A percentile compares a stretch with the other conserved stretches of the same genome.
phyloP scores from a whole-genome alignment of 371 early-diverging fungal species.

The Zopfochytrium polystomum region DNA sequence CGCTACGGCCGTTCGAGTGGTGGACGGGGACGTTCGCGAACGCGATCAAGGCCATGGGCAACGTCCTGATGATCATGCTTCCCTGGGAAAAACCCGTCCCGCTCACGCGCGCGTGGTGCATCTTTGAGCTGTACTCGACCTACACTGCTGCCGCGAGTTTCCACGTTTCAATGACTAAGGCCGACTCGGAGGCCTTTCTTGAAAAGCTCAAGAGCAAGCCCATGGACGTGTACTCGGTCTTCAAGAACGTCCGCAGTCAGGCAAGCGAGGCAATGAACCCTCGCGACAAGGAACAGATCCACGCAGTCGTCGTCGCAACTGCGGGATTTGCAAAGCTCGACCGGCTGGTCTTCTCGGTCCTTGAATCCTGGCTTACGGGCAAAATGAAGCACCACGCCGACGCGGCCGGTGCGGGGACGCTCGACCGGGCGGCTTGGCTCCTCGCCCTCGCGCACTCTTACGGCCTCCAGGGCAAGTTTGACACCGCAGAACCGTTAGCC shows the following conservation, averaged over 20 bases:
- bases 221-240: not conserved
- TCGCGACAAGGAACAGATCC: constrained; percentile 10
- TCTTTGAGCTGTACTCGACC: constrained; percentile 12
- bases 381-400: too few relatives aligned
- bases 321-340: constrained; percentile 1
- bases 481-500: too few relatives aligned
- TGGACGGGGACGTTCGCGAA: constrained; percentile 19
- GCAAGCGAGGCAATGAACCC: not conserved
- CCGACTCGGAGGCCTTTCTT: not conserved
- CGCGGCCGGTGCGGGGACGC: too few relatives aligned
- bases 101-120: constrained; percentile 24
- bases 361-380: too few relatives aligned
- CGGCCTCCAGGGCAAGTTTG: too few relatives aligned
- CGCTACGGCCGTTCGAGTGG: constrained; percentile 15
- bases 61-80: constrained; percentile 25
- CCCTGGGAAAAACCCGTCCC: constrained; percentile 30
- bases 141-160: not conserved
- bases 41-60: constrained; percentile 14
- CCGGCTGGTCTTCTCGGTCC: constrained; percentile 7
- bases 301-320: not conserved
- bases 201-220: not conserved
- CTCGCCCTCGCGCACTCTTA: too few relatives aligned
- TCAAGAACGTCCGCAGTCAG: not conserved
- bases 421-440: too few relatives aligned
- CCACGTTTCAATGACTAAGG: constrained; percentile 13